Percentiles rank a stretch among this genome's conserved stretches.
These are phyloP conservation scores for Fusarium globosum DNA, from an alignment of 2,329 filamentous ascomycete species.

Conservation along the genomic window DNA sequence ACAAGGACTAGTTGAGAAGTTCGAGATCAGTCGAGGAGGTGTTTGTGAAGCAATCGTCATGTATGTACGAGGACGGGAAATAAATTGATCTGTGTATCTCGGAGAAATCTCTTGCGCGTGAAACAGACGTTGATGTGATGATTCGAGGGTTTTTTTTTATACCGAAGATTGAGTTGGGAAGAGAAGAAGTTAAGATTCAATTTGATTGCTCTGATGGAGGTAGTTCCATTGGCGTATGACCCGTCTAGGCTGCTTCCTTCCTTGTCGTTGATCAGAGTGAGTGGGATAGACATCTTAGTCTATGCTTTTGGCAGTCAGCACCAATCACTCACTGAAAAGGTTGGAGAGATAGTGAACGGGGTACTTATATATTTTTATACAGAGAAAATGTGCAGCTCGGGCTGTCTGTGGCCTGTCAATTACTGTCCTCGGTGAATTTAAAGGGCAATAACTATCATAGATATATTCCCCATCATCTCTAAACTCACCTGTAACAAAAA, in stretches of 20 bases:
- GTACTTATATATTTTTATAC: too few relatives aligned
- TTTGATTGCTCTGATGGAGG: background rate
- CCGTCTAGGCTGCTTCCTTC: background rate
- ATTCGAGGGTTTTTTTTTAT: too few relatives aligned
- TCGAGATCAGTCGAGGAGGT: background rate
- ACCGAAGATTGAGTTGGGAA: background rate
- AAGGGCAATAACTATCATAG: background rate
- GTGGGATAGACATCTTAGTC: background rate
- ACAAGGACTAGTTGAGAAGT: background rate
- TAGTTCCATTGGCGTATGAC: background rate
- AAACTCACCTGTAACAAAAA: slow-evolving; percentile 7
- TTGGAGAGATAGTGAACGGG: background rate
- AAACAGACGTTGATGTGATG: background rate
- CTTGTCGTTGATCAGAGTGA: background rate
- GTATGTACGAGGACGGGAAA: slow-evolving; percentile 31
- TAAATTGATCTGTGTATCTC: slow-evolving; percentile 17
- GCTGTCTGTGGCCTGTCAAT: background rate
- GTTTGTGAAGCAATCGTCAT: background rate
- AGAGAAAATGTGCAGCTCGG: too few relatives aligned
- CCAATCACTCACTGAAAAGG: background rate
- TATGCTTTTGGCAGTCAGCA: background rate
- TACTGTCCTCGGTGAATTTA: background rate
- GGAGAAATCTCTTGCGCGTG: background rate
- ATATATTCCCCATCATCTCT: background rate
- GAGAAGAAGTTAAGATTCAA: background rate